phyloP scores from a whole-genome alignment of 225 moss, liverwort and hornwort species.

The Marchantia paleacea region DNA sequence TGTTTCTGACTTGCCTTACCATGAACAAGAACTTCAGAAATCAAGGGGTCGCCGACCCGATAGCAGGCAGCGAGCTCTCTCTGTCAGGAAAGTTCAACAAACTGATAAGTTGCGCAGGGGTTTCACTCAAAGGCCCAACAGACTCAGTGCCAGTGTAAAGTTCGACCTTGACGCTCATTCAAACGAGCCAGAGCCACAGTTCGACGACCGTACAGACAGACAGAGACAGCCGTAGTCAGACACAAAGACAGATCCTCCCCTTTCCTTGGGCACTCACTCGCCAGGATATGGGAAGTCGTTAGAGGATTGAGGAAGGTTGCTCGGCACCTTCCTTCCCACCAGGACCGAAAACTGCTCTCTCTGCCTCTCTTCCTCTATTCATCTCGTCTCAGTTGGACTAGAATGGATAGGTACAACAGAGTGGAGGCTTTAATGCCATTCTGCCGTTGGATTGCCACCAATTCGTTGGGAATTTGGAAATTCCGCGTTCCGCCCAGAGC shows the following conservation, averaged over 20 bases:
- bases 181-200: not conserved
- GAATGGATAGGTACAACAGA: no score
- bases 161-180: not conserved
- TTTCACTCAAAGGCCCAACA: not conserved
- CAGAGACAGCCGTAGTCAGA: no score
- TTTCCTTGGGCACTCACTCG: not conserved
- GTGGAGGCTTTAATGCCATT: no score
- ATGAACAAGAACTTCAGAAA: not conserved
- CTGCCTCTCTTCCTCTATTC: no score
- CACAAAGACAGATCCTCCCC: not conserved
- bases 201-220: not conserved
- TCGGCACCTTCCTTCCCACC: not conserved
- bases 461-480: no score
- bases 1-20: not conserved
- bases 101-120: not conserved
- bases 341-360: no score
- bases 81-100: not conserved
- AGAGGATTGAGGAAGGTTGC: not conserved
- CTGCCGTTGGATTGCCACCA: no score
- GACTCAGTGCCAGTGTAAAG: not conserved
- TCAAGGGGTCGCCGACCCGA: not conserved
- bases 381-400: no score
- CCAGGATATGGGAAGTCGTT: not conserved
- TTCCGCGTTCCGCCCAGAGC: no score
- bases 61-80: not conserved